phyloP scores from a whole-genome alignment of 495 filamentous ascomycete genomes.

The Aspergillus campestris region DNA sequence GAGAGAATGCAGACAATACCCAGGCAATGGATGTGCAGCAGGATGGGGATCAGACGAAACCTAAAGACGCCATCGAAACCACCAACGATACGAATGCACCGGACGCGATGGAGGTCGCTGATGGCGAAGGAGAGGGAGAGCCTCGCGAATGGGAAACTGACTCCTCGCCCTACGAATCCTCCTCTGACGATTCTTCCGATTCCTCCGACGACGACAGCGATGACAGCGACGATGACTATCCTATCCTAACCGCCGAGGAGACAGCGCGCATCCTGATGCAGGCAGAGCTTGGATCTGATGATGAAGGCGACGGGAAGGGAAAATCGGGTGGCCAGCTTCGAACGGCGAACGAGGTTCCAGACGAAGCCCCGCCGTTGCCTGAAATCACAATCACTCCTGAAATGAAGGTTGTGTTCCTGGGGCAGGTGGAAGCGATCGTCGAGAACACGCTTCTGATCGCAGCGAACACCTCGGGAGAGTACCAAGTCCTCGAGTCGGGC shows the following conservation, averaged over 20 bases:
- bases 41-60: constrained; percentile 7
- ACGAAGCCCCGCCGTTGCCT: constrained; percentile 63
- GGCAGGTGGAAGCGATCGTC: constrained; percentile 61
- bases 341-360: constrained; percentile 65
- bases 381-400: constrained; percentile 63
- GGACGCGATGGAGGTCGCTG: constrained; percentile 2
- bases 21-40: constrained; percentile 33
- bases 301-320: constrained; percentile 51
- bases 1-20: constrained; percentile 2
- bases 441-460: constrained; percentile 71
- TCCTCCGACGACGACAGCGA: constrained; percentile 53
- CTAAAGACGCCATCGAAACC: constrained; percentile 1
- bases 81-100: background rate
- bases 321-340: constrained; percentile 43
- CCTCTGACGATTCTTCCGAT: constrained; percentile 44
- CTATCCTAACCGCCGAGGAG: constrained; percentile 66
- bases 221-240: constrained; percentile 62
- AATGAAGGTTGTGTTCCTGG: constrained; percentile 67
- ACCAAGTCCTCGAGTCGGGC: constrained; percentile 71
- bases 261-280: constrained; percentile 74
- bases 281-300: constrained; percentile 60
- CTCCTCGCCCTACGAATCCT: constrained; percentile 52
- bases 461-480: constrained; percentile 68
- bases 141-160: constrained; percentile 68
- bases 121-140: constrained; percentile 46